Base-by-base conservation (phyloP, 805 yeast genomes). In the Zygosaccharomyces lentus region DNA sequence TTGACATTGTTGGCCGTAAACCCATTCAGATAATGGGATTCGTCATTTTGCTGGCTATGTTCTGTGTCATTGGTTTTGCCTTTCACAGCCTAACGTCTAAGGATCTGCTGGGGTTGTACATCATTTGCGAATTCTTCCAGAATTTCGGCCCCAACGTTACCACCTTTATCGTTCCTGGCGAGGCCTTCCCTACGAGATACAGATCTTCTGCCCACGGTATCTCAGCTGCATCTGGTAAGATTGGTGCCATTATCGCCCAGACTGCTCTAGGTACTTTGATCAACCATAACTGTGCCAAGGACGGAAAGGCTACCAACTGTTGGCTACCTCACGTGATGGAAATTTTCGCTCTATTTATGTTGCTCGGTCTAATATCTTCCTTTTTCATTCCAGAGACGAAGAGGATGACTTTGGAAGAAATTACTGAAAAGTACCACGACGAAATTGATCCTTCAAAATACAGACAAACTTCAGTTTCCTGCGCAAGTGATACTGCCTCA, bases 121-220 rank as follows among this genome's bases (percentile, higher is more conserved):
- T 87, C 56, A 67, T 88, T 49, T 79, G 83, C 50, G 96, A 88
- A 72, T 85, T 88, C 67, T 88, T 88, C 82, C 81, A 82, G 69
- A 88, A 88, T 69, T 88, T 87, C 60, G 96, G 96, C 65, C 96
- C 96, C 66, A 88, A 88, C 75, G 81, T 89, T 51, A 89, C 96
- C 40, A 88, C 96, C 45, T 88, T 88, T 66, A 80, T 88, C 61
- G 77, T 86, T 64, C 96, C 96, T 41, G 96, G 95, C 71, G 96
- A 88, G 74, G 73, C 80, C 65, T 89, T 74, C 84, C 96, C 96
- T 67, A 88, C 96, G 47, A 82, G 96, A 76, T 88, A 87, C 73
- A 84, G 96, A 82, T 87, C 96, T 19, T 81, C 95, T 56, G 96
- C 96, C 40, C 96, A 88, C 61, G 96, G 96, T 76, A 76, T 88